Evolutionary conservation across 2,329 filamentous ascomycete species (phyloP).

Genomic region (Polytolypa hystricis): DNA sequence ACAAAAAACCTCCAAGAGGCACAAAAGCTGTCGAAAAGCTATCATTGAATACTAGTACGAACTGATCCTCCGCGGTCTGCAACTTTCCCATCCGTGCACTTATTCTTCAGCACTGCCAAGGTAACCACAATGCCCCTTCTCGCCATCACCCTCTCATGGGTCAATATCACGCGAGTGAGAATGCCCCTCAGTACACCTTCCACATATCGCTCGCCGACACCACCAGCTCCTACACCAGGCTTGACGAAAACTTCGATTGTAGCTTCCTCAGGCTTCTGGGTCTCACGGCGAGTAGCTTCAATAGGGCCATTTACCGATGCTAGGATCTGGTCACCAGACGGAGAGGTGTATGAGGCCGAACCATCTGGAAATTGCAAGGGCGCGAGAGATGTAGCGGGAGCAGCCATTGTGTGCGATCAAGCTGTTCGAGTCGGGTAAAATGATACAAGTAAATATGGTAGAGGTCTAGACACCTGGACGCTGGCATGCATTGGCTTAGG

Average conservation of each 20-base stretch:
- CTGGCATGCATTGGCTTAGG: no score
- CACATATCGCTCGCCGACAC: slow-evolving; percentile 72
- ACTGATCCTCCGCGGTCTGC: slow-evolving; percentile 29
- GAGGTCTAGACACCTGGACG: no score
- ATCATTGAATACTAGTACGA: slow-evolving; percentile 10
- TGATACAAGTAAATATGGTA: no score
- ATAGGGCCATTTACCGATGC: slow-evolving; percentile 86
- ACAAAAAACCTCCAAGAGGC: no score
- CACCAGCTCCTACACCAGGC: slow-evolving; percentile 72
- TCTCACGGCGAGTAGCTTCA: slow-evolving; percentile 72
- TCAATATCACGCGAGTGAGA: slow-evolving; percentile 29
- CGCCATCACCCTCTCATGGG: slow-evolving; percentile 31
- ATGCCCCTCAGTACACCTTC: slow-evolving; percentile 44
- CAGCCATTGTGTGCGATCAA: slow-evolving; percentile 21
- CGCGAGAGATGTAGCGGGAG: slow-evolving; percentile 24
- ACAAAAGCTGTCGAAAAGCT: neutral
- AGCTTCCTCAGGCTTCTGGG: slow-evolving; percentile 79
- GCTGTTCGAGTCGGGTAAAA: no score
- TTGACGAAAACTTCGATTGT: slow-evolving; percentile 82
- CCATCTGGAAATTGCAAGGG: slow-evolving; percentile 28
- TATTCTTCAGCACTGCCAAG: slow-evolving; percentile 29
- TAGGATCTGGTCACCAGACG: slow-evolving; percentile 62
- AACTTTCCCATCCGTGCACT: slow-evolving; percentile 18
- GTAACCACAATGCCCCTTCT: slow-evolving; percentile 34
- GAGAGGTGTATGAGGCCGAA: slow-evolving; percentile 32